These are phyloP conservation scores for Ophiostoma pallidulum DNA, from an alignment of 2,329 filamentous ascomycete species.

Conservation along the genomic window DNA sequence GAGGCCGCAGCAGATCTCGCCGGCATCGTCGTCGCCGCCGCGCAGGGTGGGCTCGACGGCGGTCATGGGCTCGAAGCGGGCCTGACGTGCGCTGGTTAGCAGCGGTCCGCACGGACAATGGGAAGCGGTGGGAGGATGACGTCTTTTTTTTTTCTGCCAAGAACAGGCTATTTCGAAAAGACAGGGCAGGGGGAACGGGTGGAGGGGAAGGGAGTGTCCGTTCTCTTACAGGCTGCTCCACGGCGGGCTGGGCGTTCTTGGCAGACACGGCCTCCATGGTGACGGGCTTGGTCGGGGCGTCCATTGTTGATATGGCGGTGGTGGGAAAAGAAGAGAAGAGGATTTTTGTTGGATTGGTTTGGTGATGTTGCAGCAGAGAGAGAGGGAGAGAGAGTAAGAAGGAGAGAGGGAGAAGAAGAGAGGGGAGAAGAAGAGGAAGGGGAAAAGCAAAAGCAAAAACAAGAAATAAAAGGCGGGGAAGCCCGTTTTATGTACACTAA, in stretches of 20 bases:
- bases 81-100: no score
- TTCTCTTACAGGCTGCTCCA: conserved; percentile 22
- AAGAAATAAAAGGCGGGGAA: background rate
- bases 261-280: conserved; percentile 17
- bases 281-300: conserved; percentile 16
- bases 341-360: background rate
- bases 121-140: background rate
- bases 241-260: conserved; percentile 18
- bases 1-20: conserved; percentile 21
- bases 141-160: background rate
- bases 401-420: no score
- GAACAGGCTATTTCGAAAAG: background rate
- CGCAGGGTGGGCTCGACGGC: conserved; percentile 18
- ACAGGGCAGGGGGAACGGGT: background rate
- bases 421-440: background rate
- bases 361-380: background rate
- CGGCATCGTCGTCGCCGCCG: conserved; percentile 19
- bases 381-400: background rate
- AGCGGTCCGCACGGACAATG: no score
- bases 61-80: conserved; percentile 19
- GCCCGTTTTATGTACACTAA: conserved; percentile 3
- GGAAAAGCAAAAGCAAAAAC: background rate
- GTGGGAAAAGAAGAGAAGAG: background rate
- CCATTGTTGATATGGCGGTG: conserved; percentile 12
- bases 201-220: background rate